Evolutionary conservation across 2,329 filamentous ascomycete species (phyloP), one percentile per base, ranked within the genome.

Genomic region (Akanthomyces lecanii): DNA sequence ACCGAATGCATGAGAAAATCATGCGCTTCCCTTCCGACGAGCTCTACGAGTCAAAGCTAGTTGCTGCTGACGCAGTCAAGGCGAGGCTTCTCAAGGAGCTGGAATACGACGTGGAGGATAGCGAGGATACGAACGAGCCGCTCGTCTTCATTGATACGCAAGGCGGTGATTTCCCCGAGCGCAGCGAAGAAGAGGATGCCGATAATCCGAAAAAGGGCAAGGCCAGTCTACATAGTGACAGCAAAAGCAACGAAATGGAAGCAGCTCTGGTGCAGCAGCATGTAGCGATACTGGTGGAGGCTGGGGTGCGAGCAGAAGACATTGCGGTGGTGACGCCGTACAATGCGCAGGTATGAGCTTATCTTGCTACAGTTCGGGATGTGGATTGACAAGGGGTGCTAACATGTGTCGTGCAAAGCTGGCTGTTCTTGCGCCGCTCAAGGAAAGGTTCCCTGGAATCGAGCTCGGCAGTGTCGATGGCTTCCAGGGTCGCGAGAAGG

Each of bases 391-490:
- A 44, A n/a, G 30, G 33, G 21, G 3, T 14, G n/a, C 52, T 63
- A 25, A 63, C 36, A 16, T 0, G 5, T 47, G 36, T 12, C 23
- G 14, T 42, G 40, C 57, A 59, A 60, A 96, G 85, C 83, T 97
- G 42, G 89, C 90, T 5, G 77, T 96, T 12, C 80, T 98, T 58
- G 88, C 92, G 44, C 82, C 89, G 67, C 82, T 99, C 56, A 95
- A 94, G 72, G 90, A 95, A 65, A 79, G 81, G 45, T 96, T 89
- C 69, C 89, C 90, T 0, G 92, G 89, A 14, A 86, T 99, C 57
- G 95, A 99, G 75, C 81, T 99, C n/a, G 95, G 95, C 40, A 97
- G 92, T 70, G 91, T 99, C 2, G 95, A 99, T 75, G 95, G 94
- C 2, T 99, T 99, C 73, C 95, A 99, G 75, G 95, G 95, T 40